These are phyloP conservation scores for Trichoderma oligosporum DNA, from an alignment of 2,329 filamentous ascomycete species.

Conservation along the genomic window DNA sequence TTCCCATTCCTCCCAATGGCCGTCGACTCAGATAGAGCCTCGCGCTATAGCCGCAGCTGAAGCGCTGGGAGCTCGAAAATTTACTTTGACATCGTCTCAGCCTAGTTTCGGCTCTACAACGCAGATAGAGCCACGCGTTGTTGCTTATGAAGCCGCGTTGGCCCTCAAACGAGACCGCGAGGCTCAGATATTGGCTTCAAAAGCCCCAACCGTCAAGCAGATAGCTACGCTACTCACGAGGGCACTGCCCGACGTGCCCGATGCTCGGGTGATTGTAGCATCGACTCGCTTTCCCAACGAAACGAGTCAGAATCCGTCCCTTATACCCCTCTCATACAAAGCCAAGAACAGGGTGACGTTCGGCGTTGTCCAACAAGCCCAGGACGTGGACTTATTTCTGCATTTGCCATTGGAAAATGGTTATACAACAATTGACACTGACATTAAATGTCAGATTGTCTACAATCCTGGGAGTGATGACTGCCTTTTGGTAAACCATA, in stretches of 20 bases:
- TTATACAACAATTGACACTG: too few relatives aligned
- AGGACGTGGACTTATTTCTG: constrained; percentile 1
- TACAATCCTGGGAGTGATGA: constrained; percentile 1
- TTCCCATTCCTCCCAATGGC: neutral
- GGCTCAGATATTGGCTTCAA: neutral
- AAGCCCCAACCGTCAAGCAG: neutral
- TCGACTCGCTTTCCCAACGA: too few relatives aligned
- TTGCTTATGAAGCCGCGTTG: neutral
- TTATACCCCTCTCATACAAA: neutral
- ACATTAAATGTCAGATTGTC: neutral
- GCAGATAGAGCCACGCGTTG: neutral
- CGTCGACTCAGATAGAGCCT: neutral
- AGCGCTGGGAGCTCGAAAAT: too few relatives aligned
- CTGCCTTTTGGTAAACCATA: neutral
- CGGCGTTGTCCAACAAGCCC: neutral
- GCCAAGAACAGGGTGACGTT: neutral
- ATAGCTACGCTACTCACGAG: neutral
- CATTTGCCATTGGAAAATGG: neutral
- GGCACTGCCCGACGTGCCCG: neutral
- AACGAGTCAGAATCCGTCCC: too few relatives aligned
- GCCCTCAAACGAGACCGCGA: neutral
- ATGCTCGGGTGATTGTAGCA: neutral
- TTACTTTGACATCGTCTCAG: too few relatives aligned
- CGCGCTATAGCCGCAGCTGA: too few relatives aligned
- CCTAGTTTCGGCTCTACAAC: neutral